These are phyloP conservation scores for Keqinozyma sinolaborantium DNA, from an alignment of 1,139 yeast genomes.

Conservation along the genomic window DNA sequence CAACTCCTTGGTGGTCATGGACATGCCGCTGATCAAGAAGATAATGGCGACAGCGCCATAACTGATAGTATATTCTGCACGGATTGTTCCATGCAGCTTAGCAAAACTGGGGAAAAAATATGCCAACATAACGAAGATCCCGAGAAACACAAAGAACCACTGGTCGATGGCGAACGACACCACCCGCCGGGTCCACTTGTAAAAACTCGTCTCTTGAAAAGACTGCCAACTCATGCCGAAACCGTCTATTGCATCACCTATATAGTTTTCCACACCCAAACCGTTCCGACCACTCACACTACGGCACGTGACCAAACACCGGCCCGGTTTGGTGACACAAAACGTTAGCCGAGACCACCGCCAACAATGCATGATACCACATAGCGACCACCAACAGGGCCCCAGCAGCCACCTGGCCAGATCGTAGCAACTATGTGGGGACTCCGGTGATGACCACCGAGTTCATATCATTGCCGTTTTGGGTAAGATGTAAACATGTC, in stretches of 20 bases:
- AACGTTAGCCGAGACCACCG: too few relatives aligned
- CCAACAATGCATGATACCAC: too few relatives aligned
- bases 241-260: slow-evolving; percentile 2
- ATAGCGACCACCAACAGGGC: too few relatives aligned
- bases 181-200: slow-evolving; percentile 13
- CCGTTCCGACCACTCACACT: too few relatives aligned
- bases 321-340: too few relatives aligned
- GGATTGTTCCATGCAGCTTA: slow-evolving; percentile 72
- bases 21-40: slow-evolving; percentile 74
- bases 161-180: slow-evolving; percentile 30
- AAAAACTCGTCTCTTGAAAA: slow-evolving; percentile 6
- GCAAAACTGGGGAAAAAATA: slow-evolving; percentile 80
- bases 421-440: too few relatives aligned
- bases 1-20: slow-evolving; percentile 65
- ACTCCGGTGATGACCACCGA: too few relatives aligned
- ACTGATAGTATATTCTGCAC: slow-evolving; percentile 71
- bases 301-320: too few relatives aligned
- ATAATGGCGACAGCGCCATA: slow-evolving; percentile 88
- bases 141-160: slow-evolving; percentile 78
- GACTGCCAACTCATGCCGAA: not conserved
- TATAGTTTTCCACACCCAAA: slow-evolving; percentile 3
- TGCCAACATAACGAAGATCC: slow-evolving; percentile 70
- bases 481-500: too few relatives aligned
- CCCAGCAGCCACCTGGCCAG: too few relatives aligned
- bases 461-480: too few relatives aligned